phyloP scores from a whole-genome alignment of 2,329 filamentous ascomycete species.

The Cryphonectria radicalis region DNA sequence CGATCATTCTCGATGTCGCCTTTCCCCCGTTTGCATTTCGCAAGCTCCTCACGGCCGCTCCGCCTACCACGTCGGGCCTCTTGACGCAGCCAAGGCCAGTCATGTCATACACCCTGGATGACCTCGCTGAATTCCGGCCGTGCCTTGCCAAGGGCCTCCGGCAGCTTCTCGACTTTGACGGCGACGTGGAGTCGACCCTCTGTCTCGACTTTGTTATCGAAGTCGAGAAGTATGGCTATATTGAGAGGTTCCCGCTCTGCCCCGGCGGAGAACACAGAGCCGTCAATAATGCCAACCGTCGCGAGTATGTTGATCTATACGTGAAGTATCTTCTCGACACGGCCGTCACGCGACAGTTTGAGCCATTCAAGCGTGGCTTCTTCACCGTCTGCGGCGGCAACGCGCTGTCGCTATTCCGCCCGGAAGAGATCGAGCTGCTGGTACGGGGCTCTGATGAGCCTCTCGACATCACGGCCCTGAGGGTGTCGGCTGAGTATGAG shows the following conservation, averaged over 20 bases:
- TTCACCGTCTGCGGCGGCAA: slow-evolving; percentile 91
- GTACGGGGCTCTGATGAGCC: slow-evolving; percentile 83
- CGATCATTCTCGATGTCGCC: slow-evolving; percentile 86
- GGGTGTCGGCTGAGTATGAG: slow-evolving; percentile 79
- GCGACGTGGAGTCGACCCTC: slow-evolving; percentile 80
- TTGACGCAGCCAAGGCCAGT: slow-evolving; percentile 60
- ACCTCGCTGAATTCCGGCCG: slow-evolving; percentile 82
- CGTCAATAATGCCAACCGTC: slow-evolving; percentile 83
- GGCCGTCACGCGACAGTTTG: slow-evolving; percentile 80
- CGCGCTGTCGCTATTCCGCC: slow-evolving; percentile 82
- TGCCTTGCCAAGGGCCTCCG: slow-evolving; percentile 74
- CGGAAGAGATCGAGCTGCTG: slow-evolving; percentile 89
- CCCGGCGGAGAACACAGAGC: slow-evolving; percentile 71
- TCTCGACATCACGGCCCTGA: slow-evolving; percentile 76
- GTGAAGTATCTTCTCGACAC: slow-evolving; percentile 79
- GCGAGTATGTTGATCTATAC: slow-evolving; percentile 86
- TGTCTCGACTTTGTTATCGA: slow-evolving; percentile 81
- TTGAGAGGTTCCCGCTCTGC: slow-evolving; percentile 71
- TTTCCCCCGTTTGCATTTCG: slow-evolving; percentile 88
- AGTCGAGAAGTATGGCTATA: slow-evolving; percentile 75
- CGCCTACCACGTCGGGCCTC: slow-evolving; percentile 59
- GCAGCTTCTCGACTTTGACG: slow-evolving; percentile 80
- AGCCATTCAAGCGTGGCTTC: slow-evolving; percentile 92
- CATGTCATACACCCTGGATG: slow-evolving; percentile 78
- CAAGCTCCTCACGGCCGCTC: slow-evolving; percentile 79